Conservation (phyloP, 1,139 yeast genomes). For the Pichia sp. region DNA sequence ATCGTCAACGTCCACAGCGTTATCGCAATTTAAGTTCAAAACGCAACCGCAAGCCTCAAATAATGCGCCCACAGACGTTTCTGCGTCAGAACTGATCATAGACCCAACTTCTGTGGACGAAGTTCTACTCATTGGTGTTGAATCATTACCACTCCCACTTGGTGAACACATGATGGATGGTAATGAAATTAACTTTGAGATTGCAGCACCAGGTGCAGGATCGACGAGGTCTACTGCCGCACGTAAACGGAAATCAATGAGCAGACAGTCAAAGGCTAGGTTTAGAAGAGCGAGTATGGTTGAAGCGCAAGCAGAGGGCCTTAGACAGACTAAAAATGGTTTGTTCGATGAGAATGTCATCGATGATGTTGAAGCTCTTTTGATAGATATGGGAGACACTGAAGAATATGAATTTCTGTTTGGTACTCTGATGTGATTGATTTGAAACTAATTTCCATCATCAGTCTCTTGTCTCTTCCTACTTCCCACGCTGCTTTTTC, state of each 20-base stretch:
- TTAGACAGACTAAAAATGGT: conserved; percentile 67
- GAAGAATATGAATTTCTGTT: conserved; percentile 26
- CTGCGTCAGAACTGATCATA: neutral
- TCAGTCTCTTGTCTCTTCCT: no score
- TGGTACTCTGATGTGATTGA: conserved; percentile 12
- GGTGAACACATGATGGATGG: no score
- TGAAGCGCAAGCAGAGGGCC: conserved; percentile 71
- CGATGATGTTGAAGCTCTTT: conserved; percentile 55
- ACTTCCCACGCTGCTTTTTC: no score
- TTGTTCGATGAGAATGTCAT: conserved; percentile 66
- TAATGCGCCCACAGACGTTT: neutral
- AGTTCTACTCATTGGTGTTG: conserved; percentile 12
- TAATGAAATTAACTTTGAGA: conserved; percentile 5
- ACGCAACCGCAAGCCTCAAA: neutral
- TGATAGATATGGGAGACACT: conserved; percentile 28
- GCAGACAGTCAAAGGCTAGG: conserved; percentile 17
- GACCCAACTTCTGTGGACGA: conserved; percentile 7
- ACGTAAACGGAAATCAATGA: conserved; percentile 11
- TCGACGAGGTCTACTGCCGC: conserved; percentile 1
- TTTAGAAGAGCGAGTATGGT: conserved; percentile 54
- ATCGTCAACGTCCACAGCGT: no score
- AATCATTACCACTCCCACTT: conserved; percentile 7
- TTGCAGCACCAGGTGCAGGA: conserved; percentile 6
- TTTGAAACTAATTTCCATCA: no score
- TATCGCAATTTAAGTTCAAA: no score